phyloP scores from a whole-genome alignment of 1,284 basidiomycete genomes.

The Polyporus tsugae region DNA sequence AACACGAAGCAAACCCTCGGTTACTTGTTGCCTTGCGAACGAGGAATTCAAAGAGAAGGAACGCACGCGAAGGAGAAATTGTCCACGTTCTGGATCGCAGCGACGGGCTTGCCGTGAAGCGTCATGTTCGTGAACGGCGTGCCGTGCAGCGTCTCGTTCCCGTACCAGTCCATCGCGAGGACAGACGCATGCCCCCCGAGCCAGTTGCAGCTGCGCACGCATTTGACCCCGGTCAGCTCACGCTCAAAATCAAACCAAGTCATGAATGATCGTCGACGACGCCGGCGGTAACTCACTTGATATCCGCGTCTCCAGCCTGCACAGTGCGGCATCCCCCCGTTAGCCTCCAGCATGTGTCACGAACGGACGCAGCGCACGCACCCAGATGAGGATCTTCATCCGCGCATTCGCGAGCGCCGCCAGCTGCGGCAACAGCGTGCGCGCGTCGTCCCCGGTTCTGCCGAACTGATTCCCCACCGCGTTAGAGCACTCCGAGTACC shows the following conservation, averaged over 20 bases:
- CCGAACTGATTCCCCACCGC: slow-evolving; percentile 46
- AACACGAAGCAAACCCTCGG: not conserved
- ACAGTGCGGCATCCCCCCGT: not conserved
- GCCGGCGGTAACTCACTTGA: slow-evolving; percentile 51
- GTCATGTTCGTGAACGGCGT: slow-evolving; percentile 66
- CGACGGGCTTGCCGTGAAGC: slow-evolving; percentile 56
- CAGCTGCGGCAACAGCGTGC: slow-evolving; percentile 61
- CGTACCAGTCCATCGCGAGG: slow-evolving; percentile 71
- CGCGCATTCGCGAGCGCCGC: slow-evolving; percentile 58
- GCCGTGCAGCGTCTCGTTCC: slow-evolving; percentile 54
- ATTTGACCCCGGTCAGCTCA: not conserved
- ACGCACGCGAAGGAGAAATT: slow-evolving; percentile 57
- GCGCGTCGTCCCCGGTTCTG: slow-evolving; percentile 59
- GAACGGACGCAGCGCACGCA: slow-evolving; percentile 39
- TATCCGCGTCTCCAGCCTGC: slow-evolving; percentile 73
- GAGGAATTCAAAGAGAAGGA: not conserved
- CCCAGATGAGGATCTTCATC: slow-evolving; percentile 70
- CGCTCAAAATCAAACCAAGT: slow-evolving; percentile 2
- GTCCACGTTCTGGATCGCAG: slow-evolving; percentile 65
- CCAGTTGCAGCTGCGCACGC: slow-evolving; percentile 65
- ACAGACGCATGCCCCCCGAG: slow-evolving; percentile 62
- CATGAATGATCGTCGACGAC: not conserved
- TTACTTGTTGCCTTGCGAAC: too few relatives aligned
- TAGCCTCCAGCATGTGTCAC: not conserved
- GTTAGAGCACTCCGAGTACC: slow-evolving; percentile 45